Percentiles rank a stretch among this genome's conserved stretches.
Conservation (phyloP, 768 basidiomycete genomes). For the Boletus sp. region DNA sequence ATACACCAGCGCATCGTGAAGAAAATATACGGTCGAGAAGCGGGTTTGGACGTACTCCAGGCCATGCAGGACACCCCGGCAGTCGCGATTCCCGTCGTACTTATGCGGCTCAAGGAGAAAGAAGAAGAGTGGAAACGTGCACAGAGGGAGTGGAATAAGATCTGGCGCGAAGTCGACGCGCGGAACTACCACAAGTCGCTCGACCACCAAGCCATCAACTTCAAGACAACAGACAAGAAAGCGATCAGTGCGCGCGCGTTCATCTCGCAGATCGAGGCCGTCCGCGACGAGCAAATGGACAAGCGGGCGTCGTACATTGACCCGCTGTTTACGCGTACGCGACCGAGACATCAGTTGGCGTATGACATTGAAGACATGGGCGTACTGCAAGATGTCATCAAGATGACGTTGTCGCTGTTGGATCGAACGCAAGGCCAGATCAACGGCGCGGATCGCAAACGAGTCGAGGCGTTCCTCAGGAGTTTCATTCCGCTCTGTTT, state of each 20-base stretch:
- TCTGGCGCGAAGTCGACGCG: conserved; percentile 96
- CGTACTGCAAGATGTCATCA: conserved; percentile 83
- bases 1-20: conserved; percentile 93
- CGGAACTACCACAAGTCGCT: conserved; percentile 91
- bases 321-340: conserved; percentile 53
- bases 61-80: conserved; percentile 93
- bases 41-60: conserved; percentile 75
- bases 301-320: conserved; percentile 62
- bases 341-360: conserved; percentile 76
- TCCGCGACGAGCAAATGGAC: conserved; percentile 78
- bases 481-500: conserved; percentile 76
- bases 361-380: conserved; percentile 71
- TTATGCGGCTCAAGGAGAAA: conserved; percentile 88
- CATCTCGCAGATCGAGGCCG: conserved; percentile 80
- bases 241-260: conserved; percentile 72
- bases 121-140: conserved; percentile 99
- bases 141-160: conserved; percentile 97
- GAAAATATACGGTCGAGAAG: conserved; percentile 93
- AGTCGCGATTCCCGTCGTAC: conserved; percentile 85
- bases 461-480: conserved; percentile 81
- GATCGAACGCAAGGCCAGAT: conserved; percentile 84
- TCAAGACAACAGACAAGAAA: conserved; percentile 91
- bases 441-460: conserved; percentile 65
- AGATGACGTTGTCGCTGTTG: conserved; percentile 86
- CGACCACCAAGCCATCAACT: conserved; percentile 89